Conservation (phyloP, 306 rosid species). For the Rosa rugosa region DNA sequence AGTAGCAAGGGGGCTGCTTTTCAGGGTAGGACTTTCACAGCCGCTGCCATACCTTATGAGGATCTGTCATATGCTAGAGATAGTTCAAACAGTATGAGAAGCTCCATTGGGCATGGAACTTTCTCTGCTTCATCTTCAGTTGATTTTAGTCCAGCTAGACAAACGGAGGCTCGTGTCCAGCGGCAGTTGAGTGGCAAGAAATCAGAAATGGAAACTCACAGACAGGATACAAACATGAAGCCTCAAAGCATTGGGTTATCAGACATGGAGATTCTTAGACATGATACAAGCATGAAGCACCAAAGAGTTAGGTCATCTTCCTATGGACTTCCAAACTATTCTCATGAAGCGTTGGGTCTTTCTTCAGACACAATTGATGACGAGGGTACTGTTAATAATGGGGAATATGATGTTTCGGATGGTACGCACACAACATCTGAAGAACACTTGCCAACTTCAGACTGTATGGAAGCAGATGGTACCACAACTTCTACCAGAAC, state of each 20-base stretch:
- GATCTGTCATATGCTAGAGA: constrained; percentile 60
- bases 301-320: constrained; percentile 42
- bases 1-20: constrained; percentile 70
- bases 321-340: constrained; percentile 38
- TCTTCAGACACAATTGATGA: constrained; percentile 38
- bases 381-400: constrained; percentile 32
- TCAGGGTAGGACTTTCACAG: constrained; percentile 66
- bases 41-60: constrained; percentile 56
- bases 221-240: constrained; percentile 45
- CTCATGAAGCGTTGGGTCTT: constrained; percentile 37
- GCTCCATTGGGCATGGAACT: constrained; percentile 66
- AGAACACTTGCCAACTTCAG: constrained; percentile 36
- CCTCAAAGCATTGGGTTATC: constrained; percentile 37
- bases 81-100: constrained; percentile 61
- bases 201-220: constrained; percentile 38
- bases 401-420: constrained; percentile 32
- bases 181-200: constrained; percentile 62
- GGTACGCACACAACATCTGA: constrained; percentile 36
- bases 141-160: constrained; percentile 63
- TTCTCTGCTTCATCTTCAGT: constrained; percentile 71
- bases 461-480: constrained; percentile 37
- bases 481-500: constrained; percentile 32
- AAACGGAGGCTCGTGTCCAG: constrained; percentile 51
- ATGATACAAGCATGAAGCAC: constrained; percentile 45
- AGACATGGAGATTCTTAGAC: constrained; percentile 36